phyloP scores from a whole-genome alignment of 106 monocot genomes.

The Triglochin maritima region DNA sequence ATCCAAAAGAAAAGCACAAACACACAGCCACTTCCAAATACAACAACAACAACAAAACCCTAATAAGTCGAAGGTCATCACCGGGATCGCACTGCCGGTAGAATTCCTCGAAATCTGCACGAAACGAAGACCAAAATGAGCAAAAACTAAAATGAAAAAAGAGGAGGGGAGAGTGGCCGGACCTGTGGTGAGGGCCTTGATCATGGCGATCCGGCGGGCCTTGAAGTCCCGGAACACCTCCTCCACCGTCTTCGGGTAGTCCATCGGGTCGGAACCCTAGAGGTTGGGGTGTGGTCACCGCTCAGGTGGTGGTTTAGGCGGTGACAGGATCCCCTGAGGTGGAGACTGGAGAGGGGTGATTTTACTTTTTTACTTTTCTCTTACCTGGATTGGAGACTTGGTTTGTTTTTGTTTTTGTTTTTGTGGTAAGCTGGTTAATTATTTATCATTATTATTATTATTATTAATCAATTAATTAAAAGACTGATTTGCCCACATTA shows the following conservation, averaged over 20 bases:
- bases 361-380: too few relatives aligned
- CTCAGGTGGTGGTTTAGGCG: too few relatives aligned
- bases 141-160: not conserved
- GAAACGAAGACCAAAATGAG: not conserved
- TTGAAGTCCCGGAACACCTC: slow-evolving; percentile 25
- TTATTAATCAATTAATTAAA: too few relatives aligned
- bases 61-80: slow-evolving; percentile 7
- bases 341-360: too few relatives aligned
- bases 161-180: not conserved
- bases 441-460: too few relatives aligned
- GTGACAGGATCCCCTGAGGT: too few relatives aligned
- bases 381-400: too few relatives aligned
- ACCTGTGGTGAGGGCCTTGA: slow-evolving; percentile 26
- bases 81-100: slow-evolving; percentile 69
- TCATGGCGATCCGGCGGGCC: slow-evolving; percentile 17
- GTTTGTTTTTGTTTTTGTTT: too few relatives aligned
- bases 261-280: slow-evolving; percentile 4
- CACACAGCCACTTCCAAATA: too few relatives aligned
- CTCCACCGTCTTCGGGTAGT: slow-evolving; percentile 24
- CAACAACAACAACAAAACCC: not conserved
- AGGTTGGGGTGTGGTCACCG: not conserved
- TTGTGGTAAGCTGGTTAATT: too few relatives aligned
- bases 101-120: slow-evolving; percentile 61
- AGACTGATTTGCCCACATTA: too few relatives aligned
- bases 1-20: not conserved